A percentile compares a stretch with the other conserved stretches of the same genome.
Conservation (phyloP, 116 monocot species). For the Cymodocea nodosa region DNA sequence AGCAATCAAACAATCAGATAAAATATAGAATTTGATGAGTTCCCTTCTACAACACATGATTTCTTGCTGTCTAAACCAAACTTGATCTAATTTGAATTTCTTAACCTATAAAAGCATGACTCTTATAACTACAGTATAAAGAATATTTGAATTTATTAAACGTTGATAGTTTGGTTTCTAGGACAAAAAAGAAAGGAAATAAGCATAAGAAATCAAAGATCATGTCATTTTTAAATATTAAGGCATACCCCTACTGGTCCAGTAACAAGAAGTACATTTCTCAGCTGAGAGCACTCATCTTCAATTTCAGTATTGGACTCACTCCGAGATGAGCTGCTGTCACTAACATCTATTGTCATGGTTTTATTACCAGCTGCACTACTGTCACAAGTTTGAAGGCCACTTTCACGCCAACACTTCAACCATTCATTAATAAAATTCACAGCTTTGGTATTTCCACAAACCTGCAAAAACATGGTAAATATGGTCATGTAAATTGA, state of each 20-base stretch:
- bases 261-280: slow-evolving; percentile 76
- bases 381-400: slow-evolving; percentile 15
- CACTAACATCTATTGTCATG: slow-evolving; percentile 21
- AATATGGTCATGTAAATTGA: slow-evolving; percentile 1
- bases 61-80: no score
- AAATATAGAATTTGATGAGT: no score
- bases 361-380: slow-evolving; percentile 3
- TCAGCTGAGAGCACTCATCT: slow-evolving; percentile 24
- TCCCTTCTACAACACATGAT: no score
- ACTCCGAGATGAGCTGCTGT: slow-evolving; percentile 18
- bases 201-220: no score
- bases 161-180: no score
- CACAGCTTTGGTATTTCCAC: slow-evolving; percentile 66
- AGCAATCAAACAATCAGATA: no score
- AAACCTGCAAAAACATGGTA: slow-evolving; percentile 42
- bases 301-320: slow-evolving; percentile 44
- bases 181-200: no score
- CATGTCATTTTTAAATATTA: not conserved
- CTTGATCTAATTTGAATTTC: no score
- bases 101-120: no score
- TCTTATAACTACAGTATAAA: no score
- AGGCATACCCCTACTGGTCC: slow-evolving; percentile 80
- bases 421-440: slow-evolving; percentile 71
- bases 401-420: slow-evolving; percentile 57
- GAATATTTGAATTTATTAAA: no score